Base-by-base conservation (phyloP, 495 filamentous ascomycete species). In the Aspergillus heteromorphus region DNA sequence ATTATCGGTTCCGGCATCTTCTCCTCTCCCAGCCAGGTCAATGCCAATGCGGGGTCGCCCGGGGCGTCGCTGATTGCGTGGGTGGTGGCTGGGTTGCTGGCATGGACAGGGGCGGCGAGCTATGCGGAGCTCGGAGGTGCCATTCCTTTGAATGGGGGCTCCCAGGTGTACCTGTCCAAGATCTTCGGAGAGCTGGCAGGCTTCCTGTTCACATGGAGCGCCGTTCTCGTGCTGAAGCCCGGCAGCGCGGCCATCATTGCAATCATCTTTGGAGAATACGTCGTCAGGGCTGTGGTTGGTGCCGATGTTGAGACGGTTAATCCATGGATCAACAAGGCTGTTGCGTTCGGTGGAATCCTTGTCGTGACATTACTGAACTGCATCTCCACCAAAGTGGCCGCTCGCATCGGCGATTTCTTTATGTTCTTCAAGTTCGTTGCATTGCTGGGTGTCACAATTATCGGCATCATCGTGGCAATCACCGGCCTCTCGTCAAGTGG, bases 1-100 rank as follows among this genome's bases (percentile, higher is more conserved):
- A 93, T 97, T 66, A 97, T 98, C 60, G 93, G 93, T n/a, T 92
- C 88, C 16, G 93, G 93, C 1, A 97, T 98, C 62, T 98, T 98
- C 72, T 92, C 90, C 9, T 92, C 89, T 25, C 93, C 93, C 0
- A 89, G 88, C 57, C 91, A 96, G 71, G 95, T 98, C 60, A 96
- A 96, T 64, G 79, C 79, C 49, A 92, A 96, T 69, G 91, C 86
- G 21, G 95, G 95, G 20, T 96, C 92, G 23, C 92, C 92, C 2
- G 93, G 93, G 5, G 92, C 91, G 45, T 85, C 91, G 6, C 74
- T 98, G 49, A 82, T 97, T 17, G 84, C 96, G 6, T 98, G 93
- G 93, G 77, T 79, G 4, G 81, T 98, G 40, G 93, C 95, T 2
- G 93, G 93, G 1, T 60, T 97, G 9, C 70, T 98, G 48, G 92